Evolutionary conservation across 2,329 filamentous ascomycete species (phyloP).

Genomic region (Microsporum ferrugineum): DNA sequence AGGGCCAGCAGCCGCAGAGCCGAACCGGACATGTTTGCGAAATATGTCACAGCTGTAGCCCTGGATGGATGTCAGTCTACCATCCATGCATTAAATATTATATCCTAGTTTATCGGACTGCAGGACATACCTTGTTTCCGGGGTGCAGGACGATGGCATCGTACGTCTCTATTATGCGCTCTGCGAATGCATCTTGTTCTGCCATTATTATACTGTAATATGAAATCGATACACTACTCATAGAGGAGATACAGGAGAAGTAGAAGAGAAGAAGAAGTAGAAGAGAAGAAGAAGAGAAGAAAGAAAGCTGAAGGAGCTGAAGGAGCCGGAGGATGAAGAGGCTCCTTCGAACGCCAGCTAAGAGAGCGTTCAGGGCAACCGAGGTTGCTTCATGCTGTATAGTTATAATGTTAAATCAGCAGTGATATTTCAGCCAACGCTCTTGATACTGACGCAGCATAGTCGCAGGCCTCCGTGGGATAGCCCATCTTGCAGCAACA

Average conservation of each 20-base stretch:
- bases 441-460: too few species aligned
- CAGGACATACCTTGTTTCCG: background rate
- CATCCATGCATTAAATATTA: background rate
- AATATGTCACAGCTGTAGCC: conserved; percentile 23
- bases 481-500: too few species aligned
- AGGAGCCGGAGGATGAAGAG: too few species aligned
- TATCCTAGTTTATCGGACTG: background rate
- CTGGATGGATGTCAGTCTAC: conserved; percentile 13
- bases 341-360: too few species aligned
- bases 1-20: conserved; percentile 27
- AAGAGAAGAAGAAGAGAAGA: background rate
- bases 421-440: too few species aligned
- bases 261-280: background rate
- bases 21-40: conserved; percentile 26
- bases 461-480: too few species aligned
- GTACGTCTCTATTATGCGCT: conserved; percentile 5
- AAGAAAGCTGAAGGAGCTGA: too few species aligned
- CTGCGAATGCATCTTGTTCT: background rate
- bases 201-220: background rate
- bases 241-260: background rate
- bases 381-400: too few species aligned
- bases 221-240: background rate
- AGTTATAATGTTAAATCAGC: too few species aligned
- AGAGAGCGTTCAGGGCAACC: too few species aligned
- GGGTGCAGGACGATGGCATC: background rate